Percentiles rank a stretch among this genome's conserved stretches.
phyloP scores from a whole-genome alignment of 225 moss, liverwort and hornwort genomes.

The Lunularia cruciata region DNA sequence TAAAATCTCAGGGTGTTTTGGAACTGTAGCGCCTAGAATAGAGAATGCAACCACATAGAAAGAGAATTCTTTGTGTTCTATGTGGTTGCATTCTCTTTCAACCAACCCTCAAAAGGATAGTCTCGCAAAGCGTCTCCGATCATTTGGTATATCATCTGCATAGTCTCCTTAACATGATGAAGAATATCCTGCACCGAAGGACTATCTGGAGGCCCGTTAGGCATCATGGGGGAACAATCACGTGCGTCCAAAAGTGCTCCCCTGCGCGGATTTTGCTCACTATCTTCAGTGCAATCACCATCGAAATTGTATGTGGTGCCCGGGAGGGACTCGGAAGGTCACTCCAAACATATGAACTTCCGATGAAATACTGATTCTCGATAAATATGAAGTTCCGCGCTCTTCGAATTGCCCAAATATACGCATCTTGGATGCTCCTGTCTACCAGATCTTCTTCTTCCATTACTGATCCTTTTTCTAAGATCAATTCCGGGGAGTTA shows the following conservation, averaged over 20 bases:
- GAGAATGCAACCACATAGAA: too few relatives aligned
- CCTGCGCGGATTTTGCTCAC: constrained; percentile 37
- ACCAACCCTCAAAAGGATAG: too few relatives aligned
- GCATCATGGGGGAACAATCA: constrained; percentile 81
- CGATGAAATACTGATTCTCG: constrained; percentile 93
- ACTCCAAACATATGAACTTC: constrained; percentile 81
- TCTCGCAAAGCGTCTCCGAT: constrained; percentile 62
- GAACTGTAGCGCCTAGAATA: too few relatives aligned
- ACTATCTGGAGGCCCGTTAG: constrained; percentile 66
- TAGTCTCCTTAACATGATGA: constrained; percentile 66
- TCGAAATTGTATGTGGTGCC: constrained; percentile 59
- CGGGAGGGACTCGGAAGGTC: constrained; percentile 32
- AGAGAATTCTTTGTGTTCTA: too few relatives aligned
- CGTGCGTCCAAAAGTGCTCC: constrained; percentile 67
- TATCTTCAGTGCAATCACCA: constrained; percentile 70
- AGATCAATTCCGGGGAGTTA: constrained; percentile 28
- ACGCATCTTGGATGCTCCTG: constrained; percentile 81
- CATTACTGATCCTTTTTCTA: constrained; percentile 62
- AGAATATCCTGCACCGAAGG: constrained; percentile 82
- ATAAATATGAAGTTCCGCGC: constrained; percentile 77
- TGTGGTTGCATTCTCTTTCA: too few relatives aligned
- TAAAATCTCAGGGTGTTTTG: too few relatives aligned
- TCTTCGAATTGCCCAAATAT: constrained; percentile 73
- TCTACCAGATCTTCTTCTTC: constrained; percentile 68
- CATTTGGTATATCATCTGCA: constrained; percentile 87